Evolutionary conservation across 2,329 filamentous ascomycete genomes (phyloP), one percentile per base, ranked within the genome.

Genomic region (Diaporthe batatas): DNA sequence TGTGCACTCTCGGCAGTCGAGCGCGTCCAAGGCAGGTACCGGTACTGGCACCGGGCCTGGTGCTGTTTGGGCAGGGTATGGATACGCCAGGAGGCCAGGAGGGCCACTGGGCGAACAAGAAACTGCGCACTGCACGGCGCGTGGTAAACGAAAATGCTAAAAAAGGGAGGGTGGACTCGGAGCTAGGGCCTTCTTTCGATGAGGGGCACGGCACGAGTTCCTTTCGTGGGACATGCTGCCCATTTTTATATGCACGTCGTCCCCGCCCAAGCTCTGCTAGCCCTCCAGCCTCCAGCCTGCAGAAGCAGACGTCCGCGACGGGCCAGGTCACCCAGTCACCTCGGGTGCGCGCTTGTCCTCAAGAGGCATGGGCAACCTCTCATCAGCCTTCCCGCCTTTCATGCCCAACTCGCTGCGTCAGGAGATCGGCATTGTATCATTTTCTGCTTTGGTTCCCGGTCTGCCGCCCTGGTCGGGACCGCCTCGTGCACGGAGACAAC

Each of bases 221-320:
- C 54, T 51, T 53, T 65, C 69, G 67, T 74, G 73, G 73, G 71
- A 74, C 67, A 68, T 57, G 55, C 55, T 70, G 68, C 54, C 73
- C 54, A 64, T 73, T 67, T 72, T 74, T 73, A 73, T 73, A 73
- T 74, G 73, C 73, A 74, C 67, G 71, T 70, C 67, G 70, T 68
- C 49, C 59, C 59, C 69, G 69, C 59, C 62, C 59, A 47, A 39
- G 59, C 72, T 54, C 71, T 54, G 70, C 58, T 55, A 67, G 39
- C 39, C 59, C 59, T 67, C 70, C 39, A 65, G 36, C 49, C 42
- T 49, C 68, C 68, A 58, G 68, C 36, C 68, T 54, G 29, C 51
- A 70, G 42, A 51, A 57, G 44, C 68, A 58, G 53, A 18, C 68
- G 39, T 47, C 58, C 16, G 32, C 23, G 25, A 55, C 12, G 64